These are phyloP conservation scores for Coprinopsis cinerea DNA, from an alignment of 768 basidiomycete species.

Conservation along the genomic window DNA sequence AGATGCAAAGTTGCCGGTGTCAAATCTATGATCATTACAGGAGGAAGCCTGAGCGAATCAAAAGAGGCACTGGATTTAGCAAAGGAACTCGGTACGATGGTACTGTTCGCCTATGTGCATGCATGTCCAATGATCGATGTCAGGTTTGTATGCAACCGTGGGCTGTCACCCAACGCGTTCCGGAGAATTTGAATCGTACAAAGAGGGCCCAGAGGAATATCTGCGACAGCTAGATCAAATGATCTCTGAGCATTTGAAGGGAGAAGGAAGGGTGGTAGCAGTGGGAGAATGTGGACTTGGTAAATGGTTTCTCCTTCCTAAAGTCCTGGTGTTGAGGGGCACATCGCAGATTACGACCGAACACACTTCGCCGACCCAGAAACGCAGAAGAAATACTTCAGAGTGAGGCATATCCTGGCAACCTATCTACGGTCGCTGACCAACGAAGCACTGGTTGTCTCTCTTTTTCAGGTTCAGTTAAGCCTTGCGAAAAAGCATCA, in stretches of 20 bases:
- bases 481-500: constrained; percentile 61
- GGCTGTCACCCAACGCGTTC: constrained; percentile 81
- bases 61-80: constrained; percentile 56
- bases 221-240: constrained; percentile 51
- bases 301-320: constrained; percentile 19
- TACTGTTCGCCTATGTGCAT: too few species aligned
- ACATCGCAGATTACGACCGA: constrained; percentile 64
- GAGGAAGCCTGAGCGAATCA: constrained; percentile 63
- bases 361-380: constrained; percentile 56
- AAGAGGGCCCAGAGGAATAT: constrained; percentile 55
- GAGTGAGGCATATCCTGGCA: constrained; percentile 27
- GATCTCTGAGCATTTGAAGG: constrained; percentile 41
- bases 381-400: constrained; percentile 60
- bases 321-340: not conserved
- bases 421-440: not conserved
- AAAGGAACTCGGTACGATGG: constrained; percentile 37
- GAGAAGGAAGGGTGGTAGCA: constrained; percentile 58
- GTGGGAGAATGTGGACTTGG: constrained; percentile 81
- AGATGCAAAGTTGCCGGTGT: constrained; percentile 58
- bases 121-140: not conserved
- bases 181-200: constrained; percentile 54
- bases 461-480: constrained; percentile 40
- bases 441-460: too few species aligned
- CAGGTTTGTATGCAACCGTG: constrained; percentile 66
- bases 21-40: constrained; percentile 70